Percentiles rank a stretch among this genome's conserved stretches.
phyloP scores from a whole-genome alignment of 768 basidiomycete species.

The Podaxis sp. region DNA sequence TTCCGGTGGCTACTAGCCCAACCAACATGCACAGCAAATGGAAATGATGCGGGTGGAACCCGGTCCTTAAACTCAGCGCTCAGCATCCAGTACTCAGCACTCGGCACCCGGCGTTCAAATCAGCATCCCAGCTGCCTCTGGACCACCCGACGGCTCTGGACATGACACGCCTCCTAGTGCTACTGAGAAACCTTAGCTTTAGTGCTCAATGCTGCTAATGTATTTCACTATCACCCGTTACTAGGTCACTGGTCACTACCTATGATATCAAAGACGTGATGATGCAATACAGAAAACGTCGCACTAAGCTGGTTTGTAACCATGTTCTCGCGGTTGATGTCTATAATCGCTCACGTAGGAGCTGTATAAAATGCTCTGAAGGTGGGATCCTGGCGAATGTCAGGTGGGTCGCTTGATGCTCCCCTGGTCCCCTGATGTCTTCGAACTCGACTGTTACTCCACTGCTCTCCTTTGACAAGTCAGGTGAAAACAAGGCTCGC shows the following conservation, averaged over 20 bases:
- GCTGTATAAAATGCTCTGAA: neutral
- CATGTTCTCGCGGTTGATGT: neutral
- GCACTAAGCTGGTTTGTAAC: neutral
- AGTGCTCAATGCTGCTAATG: too few relatives aligned
- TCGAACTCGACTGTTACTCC: neutral
- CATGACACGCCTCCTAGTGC: too few relatives aligned
- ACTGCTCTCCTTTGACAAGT: neutral
- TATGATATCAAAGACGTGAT: neutral
- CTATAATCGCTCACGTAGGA: neutral
- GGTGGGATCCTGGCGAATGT: neutral
- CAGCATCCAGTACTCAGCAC: too few relatives aligned
- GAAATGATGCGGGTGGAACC: too few relatives aligned
- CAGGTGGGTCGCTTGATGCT: conserved; percentile 1
- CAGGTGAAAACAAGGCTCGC: neutral
- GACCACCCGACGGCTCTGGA: too few relatives aligned
- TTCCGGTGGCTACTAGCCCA: too few relatives aligned
- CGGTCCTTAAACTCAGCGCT: too few relatives aligned
- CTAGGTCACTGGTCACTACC: neutral
- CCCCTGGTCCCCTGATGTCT: neutral
- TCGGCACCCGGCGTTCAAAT: too few relatives aligned
- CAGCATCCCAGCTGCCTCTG: too few relatives aligned
- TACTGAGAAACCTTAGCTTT: too few relatives aligned
- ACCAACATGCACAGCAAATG: too few relatives aligned
- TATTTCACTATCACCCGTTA: neutral
- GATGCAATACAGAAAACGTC: too few relatives aligned